Conservation (phyloP, 2,329 filamentous ascomycete genomes). For the Peltaster fructicola region DNA sequence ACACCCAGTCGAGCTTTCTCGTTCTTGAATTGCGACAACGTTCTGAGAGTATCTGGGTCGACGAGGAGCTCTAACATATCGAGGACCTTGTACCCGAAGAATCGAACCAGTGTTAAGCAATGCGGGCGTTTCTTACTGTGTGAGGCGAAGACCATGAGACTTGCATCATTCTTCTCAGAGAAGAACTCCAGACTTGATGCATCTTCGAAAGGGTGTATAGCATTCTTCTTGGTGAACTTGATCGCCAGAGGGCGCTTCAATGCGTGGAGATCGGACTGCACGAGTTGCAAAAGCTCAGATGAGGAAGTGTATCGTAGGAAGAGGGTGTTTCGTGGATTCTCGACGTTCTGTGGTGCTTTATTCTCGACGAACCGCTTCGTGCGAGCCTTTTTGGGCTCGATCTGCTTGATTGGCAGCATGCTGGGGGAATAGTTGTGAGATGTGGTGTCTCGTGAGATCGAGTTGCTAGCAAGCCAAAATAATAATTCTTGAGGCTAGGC, state of each 20-base stretch:
- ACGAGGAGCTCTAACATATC: constrained; percentile 91
- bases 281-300: constrained; percentile 66
- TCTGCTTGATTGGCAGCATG: constrained; percentile 39
- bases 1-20: constrained; percentile 51
- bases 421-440: constrained; percentile 5
- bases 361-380: constrained; percentile 91
- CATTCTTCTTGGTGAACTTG: constrained; percentile 95
- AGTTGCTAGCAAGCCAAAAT: no score
- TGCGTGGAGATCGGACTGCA: constrained; percentile 67
- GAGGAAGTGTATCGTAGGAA: constrained; percentile 78
- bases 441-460: not conserved
- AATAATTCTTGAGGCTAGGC: no score
- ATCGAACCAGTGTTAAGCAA: constrained; percentile 63
- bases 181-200: constrained; percentile 81
- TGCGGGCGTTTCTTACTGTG: constrained; percentile 94
- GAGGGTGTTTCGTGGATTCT: constrained; percentile 80
- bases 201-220: constrained; percentile 87
- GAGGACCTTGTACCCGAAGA: constrained; percentile 71
- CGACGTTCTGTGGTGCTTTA: constrained; percentile 70
- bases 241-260: constrained; percentile 71
- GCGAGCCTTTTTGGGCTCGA: constrained; percentile 54
- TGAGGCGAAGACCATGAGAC: constrained; percentile 65
- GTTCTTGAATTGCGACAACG: constrained; percentile 55
- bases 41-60: constrained; percentile 53
- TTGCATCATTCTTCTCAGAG: constrained; percentile 87